These are phyloP conservation scores for Diversispora eburnea DNA, from an alignment of 192 early-diverging fungal genomes.

Conservation along the genomic window DNA sequence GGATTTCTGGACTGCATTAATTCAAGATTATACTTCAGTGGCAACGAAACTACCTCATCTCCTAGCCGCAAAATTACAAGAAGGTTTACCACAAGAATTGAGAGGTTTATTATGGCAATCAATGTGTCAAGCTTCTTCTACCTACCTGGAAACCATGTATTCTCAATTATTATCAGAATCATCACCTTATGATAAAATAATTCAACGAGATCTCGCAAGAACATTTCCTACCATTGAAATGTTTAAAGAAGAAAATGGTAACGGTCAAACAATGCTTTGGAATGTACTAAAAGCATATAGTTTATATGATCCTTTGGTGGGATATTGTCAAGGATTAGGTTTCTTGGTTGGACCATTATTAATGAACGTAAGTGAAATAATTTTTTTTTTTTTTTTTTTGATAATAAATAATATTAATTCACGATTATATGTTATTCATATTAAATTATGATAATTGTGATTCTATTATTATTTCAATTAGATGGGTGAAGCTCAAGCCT, in stretches of 20 bases:
- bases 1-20: conserved; percentile 84
- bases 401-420: neutral
- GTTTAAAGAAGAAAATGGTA: conserved; percentile 77
- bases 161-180: conserved; percentile 67
- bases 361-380: conserved; percentile 66
- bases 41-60: conserved; percentile 64
- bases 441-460: neutral
- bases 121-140: conserved; percentile 79
- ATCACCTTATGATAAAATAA: conserved; percentile 85
- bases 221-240: conserved; percentile 89
- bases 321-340: conserved; percentile 96
- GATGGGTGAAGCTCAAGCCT: conserved; percentile 94
- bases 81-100: conserved; percentile 77
- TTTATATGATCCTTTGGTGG: conserved; percentile 90
- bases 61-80: conserved; percentile 66
- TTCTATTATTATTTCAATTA: conserved; percentile 26
- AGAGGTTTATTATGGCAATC: conserved; percentile 91
- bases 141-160: conserved; percentile 79
- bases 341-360: conserved; percentile 92
- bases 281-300: conserved; percentile 91
- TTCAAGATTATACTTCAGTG: conserved; percentile 72
- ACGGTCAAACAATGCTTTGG: conserved; percentile 84
- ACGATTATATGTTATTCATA: neutral
- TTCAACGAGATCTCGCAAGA: conserved; percentile 86
- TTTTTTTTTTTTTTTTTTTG: neutral